These are phyloP conservation scores for Colletotrichum sp. DNA, from an alignment of 2,329 filamentous ascomycete species.

Conservation along the genomic window DNA sequence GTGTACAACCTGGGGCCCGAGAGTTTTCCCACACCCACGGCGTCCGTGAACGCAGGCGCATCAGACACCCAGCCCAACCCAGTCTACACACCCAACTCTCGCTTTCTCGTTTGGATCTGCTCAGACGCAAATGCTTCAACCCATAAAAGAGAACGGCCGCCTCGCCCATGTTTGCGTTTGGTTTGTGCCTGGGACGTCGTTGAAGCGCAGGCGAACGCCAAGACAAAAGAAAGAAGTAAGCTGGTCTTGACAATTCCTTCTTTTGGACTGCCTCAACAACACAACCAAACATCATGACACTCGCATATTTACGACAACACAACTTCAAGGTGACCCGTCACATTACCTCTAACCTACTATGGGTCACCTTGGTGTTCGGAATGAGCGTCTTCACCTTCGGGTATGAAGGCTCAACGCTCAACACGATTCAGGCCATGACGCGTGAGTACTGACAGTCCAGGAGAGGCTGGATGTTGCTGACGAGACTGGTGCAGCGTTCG, in stretches of 20 bases:
- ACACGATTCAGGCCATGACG: conserved; percentile 26
- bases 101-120: not conserved
- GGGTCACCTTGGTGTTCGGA: conserved; percentile 23
- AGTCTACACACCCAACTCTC: not conserved
- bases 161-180: not conserved
- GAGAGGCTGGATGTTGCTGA: not conserved
- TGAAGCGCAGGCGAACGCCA: not conserved
- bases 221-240: conserved; percentile 1
- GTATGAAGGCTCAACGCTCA: conserved; percentile 25
- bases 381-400: conserved; percentile 27
- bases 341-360: conserved; percentile 23
- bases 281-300: conserved; percentile 15
- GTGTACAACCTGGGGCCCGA: not conserved
- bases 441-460: conserved; percentile 2
- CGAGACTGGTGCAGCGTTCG: conserved; percentile 1
- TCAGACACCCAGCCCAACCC: not conserved
- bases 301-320: conserved; percentile 14
- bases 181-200: not conserved
- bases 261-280: conserved; percentile 14
- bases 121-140: not conserved
- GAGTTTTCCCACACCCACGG: not conserved
- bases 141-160: conserved; percentile 15
- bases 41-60: conserved; percentile 2
- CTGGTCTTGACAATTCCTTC: conserved; percentile 7
- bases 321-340: conserved; percentile 24